These are phyloP conservation scores for Cryptosporidium muris DNA, from an alignment of 169 alveolate species.

Conservation along the genomic window DNA sequence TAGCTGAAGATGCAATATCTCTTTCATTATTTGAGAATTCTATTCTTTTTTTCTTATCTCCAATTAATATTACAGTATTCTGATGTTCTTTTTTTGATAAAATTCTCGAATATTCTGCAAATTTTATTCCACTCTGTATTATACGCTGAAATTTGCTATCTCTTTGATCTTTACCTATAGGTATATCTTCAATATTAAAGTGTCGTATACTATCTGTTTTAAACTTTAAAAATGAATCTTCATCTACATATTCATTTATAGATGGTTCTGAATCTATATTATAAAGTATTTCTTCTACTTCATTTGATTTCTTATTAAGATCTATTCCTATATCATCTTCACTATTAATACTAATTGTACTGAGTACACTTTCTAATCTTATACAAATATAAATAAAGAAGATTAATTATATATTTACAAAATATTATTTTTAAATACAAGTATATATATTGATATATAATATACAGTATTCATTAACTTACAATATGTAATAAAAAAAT, in stretches of 20 bases:
- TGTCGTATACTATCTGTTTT: conserved; percentile 39
- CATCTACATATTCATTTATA: background rate
- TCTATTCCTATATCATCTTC: no score
- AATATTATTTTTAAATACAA: no score
- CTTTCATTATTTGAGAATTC: conserved; percentile 19
- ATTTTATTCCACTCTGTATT: conserved; percentile 62
- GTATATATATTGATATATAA: no score
- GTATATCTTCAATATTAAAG: conserved; percentile 52
- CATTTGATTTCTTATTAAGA: background rate
- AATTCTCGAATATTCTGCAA: conserved; percentile 46
- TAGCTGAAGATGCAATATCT: conserved; percentile 45
- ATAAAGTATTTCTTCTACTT: background rate
- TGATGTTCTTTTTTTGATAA: conserved; percentile 15
- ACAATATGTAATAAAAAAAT: no score
- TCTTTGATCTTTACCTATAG: conserved; percentile 6
- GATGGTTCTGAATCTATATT: background rate
- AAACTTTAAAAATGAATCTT: conserved; percentile 65
- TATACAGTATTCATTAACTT: no score
- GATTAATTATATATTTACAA: no score
- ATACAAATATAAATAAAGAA: no score
- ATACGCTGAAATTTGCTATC: conserved; percentile 52
- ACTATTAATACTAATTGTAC: no score
- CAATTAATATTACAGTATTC: background rate
- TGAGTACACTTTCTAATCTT: no score
- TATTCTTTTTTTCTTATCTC: conserved; percentile 7